phyloP scores from a whole-genome alignment of 2,329 filamentous ascomycete genomes.

The Cordyceps cicadae region DNA sequence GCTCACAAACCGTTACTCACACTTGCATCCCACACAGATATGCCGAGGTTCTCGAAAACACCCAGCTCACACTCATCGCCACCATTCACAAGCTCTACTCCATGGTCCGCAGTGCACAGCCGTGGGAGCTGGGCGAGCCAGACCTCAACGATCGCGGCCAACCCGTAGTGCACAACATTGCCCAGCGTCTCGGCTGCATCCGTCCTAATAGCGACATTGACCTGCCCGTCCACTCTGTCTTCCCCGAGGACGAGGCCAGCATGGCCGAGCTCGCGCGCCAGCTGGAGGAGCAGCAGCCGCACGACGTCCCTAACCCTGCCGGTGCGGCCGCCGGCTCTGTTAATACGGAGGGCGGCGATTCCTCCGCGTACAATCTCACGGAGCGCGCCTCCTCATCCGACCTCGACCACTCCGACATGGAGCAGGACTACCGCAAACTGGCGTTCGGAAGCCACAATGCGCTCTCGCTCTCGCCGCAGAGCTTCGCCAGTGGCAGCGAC shows the following conservation, averaged over 20 bases:
- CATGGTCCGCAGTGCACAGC: constrained; percentile 51
- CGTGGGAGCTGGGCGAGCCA: constrained; percentile 55
- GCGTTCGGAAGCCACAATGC: constrained; percentile 36
- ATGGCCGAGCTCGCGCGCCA: constrained; percentile 48
- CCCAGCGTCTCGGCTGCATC: constrained; percentile 55
- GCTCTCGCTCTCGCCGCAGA: constrained; percentile 46
- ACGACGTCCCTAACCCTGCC: constrained; percentile 25
- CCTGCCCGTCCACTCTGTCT: constrained; percentile 48
- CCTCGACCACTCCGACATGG: constrained; percentile 46
- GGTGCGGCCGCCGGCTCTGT: neutral
- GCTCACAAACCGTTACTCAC: neutral
- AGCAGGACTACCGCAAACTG: constrained; percentile 44
- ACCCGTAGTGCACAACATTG: constrained; percentile 58
- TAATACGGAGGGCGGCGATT: constrained; percentile 25
- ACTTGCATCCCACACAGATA: constrained; percentile 33
- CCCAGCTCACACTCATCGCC: constrained; percentile 55
- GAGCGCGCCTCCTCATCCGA: constrained; percentile 49
- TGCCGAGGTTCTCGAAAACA: constrained; percentile 57
- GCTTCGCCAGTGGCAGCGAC: constrained; percentile 34
- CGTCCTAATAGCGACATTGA: constrained; percentile 54
- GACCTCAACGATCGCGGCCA: constrained; percentile 55
- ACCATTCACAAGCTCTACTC: constrained; percentile 58
- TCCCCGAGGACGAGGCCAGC: constrained; percentile 54
- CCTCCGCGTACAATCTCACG: constrained; percentile 25
- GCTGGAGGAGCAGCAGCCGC: constrained; percentile 40